These are phyloP conservation scores for Apiospora kogelbergensis DNA, from an alignment of 2,329 filamentous ascomycete species.

Conservation along the genomic window DNA sequence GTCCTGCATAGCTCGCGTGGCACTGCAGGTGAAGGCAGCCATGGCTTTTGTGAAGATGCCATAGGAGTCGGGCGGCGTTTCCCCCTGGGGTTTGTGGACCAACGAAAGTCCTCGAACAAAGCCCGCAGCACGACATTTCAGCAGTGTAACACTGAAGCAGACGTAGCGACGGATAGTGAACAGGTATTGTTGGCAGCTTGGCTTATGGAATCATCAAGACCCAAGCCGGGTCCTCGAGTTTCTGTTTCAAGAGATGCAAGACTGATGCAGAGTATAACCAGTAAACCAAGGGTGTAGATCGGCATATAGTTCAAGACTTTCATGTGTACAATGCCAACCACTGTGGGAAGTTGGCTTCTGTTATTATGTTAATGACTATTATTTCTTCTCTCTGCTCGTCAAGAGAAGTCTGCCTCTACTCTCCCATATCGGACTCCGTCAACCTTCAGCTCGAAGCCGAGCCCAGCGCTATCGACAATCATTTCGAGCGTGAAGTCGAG, in stretches of 20 bases:
- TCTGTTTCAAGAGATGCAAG: not conserved
- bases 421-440: constrained; percentile 75
- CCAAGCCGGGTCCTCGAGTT: not conserved
- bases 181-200: not conserved
- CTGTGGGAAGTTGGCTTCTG: not conserved
- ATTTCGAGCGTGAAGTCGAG: constrained; percentile 81
- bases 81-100: not conserved
- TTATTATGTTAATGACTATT: not conserved
- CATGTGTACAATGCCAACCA: not conserved
- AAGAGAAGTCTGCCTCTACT: constrained; percentile 78
- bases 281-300: not conserved
- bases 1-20: not conserved
- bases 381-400: not conserved
- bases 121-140: not conserved
- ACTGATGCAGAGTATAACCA: not conserved
- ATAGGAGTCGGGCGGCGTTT: not conserved
- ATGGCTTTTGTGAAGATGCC: not conserved
- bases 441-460: constrained; percentile 77
- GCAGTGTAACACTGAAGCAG: not conserved
- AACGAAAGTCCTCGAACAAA: not conserved
- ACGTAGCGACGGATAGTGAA: not conserved
- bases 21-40: not conserved
- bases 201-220: not conserved
- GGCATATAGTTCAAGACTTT: not conserved
- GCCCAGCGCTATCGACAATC: constrained; percentile 74